Evolutionary conservation across 129 eudicot species (phyloP), one percentile per base, ranked within the genome.

Genomic region (Artemisia annua): DNA sequence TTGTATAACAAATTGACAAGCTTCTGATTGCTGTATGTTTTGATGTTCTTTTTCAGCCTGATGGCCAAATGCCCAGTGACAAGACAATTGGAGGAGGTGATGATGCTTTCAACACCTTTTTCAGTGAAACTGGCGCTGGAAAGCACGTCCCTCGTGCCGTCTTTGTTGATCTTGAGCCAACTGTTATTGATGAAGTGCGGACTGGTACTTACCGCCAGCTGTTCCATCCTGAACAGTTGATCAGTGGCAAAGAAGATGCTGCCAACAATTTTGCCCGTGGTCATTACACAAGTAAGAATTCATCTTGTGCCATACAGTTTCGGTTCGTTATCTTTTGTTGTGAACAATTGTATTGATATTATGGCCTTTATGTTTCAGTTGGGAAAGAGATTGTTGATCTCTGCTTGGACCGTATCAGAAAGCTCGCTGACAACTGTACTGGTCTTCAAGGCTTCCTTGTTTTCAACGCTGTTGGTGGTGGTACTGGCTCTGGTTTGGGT

Each of bases 191-290:
- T 80, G 93, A 87, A 77, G 93, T 87, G n/a, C 83, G 93, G 82
- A 84, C 87, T 52, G 93, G 89, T 46, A 66, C 82, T 44, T 87
- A 84, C 76, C 89, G 93, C 70, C 93, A 87, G 75, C 83, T 87
- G 57, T 84, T 87, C 80, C 93, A 87, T 78, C 93, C 93, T 43
- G 89, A 84, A 74, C 89, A 84, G 56, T 70, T 84, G 75, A 87
- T 87, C 80, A 84, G 82, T 64, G 93, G 93, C 72, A 87, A 87
- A 63, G 93, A 87, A 71, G 89, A 87, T 52, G 93, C 93, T 32
- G 93, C 89, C 74, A 87, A 87, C 89, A 87, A 87, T 70, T 87
- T 87, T 71, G 93, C 92, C 44, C 93, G 87, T 74, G 93, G 89
- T 72, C 89, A 87, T 60, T 87, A 87, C 82, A 87, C 93, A 66